Evolutionary conservation across 2,329 filamentous ascomycete species (phyloP).

Genomic region (Dothistroma septosporum): DNA sequence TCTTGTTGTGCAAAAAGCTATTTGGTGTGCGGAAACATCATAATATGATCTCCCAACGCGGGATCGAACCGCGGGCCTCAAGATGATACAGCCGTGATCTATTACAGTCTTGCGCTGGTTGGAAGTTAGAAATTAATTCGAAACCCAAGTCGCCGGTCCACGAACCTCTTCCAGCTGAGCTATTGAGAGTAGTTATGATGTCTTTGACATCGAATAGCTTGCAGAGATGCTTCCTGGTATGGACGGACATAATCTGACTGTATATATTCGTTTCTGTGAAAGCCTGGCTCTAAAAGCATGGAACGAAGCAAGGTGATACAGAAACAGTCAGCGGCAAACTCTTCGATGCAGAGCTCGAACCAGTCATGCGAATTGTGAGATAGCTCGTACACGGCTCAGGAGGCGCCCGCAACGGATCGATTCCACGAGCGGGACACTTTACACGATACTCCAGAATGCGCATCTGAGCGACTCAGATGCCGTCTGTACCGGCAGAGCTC

Average conservation of each 20-base stretch:
- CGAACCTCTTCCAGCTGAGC: constrained; percentile 5
- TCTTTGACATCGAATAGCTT: neutral
- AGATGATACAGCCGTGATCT: neutral
- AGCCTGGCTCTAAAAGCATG: too few species aligned
- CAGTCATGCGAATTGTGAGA: too few species aligned
- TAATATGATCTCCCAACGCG: neutral
- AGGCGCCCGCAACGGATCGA: neutral
- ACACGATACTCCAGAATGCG: neutral
- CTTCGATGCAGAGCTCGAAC: too few species aligned
- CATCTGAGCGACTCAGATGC: neutral
- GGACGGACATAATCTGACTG: neutral
- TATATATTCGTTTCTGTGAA: neutral
- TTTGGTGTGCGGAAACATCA: neutral
- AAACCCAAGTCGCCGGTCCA: too few species aligned
- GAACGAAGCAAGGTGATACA: too few species aligned
- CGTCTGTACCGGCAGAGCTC: neutral
- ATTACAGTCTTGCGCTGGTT: constrained; percentile 5
- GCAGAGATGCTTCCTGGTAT: neutral
- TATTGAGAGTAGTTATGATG: neutral
- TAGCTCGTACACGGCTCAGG: too few species aligned
- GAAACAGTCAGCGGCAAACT: too few species aligned
- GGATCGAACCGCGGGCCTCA: constrained; percentile 6
- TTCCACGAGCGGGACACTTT: neutral
- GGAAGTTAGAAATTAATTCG: too few species aligned
- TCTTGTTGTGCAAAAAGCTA: too few species aligned